phyloP scores from a whole-genome alignment of 805 yeast species.

The Kuraishia cidri region DNA sequence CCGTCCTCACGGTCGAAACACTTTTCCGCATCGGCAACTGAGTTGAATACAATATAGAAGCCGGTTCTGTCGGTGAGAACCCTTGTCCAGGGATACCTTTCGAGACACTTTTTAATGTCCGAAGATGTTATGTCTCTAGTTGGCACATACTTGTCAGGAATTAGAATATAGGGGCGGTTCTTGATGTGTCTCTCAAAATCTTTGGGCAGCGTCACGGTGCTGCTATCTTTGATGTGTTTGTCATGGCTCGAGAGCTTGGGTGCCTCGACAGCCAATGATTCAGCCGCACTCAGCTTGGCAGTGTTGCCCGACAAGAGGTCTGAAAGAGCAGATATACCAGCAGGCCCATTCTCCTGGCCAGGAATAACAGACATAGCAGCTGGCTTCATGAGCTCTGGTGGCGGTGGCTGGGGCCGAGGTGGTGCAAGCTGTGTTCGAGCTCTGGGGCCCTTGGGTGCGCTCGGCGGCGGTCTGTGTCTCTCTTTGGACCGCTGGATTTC shows the following conservation, averaged over 20 bases:
- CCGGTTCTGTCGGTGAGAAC: conserved; percentile 59
- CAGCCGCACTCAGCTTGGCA: not conserved
- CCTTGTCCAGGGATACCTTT: conserved; percentile 56
- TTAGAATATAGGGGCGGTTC: conserved; percentile 48
- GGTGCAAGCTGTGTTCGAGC: not conserved
- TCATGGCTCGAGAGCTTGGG: conserved; percentile 17
- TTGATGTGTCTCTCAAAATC: conserved; percentile 41
- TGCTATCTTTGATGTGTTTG: conserved; percentile 17
- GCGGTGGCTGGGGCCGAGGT: not conserved
- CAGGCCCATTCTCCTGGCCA: not conserved
- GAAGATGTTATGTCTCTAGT: conserved; percentile 36
- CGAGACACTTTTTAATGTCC: conserved; percentile 52
- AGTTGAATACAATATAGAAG: conserved; percentile 62
- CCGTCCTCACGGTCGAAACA: conserved; percentile 61
- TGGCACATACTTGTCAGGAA: conserved; percentile 41
- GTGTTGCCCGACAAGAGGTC: not conserved
- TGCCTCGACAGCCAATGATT: not conserved
- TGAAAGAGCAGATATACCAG: conserved; percentile 1
- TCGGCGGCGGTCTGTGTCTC: conserved; percentile 6
- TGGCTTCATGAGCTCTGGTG: not conserved
- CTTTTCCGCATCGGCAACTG: conserved; percentile 43
- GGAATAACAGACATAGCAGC: not conserved
- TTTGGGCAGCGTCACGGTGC: conserved; percentile 27
- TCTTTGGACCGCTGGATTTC: conserved; percentile 9
- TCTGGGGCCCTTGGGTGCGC: conserved; percentile 3